Evolutionary conservation across 1,284 basidiomycete genomes (phyloP).

Genomic region (Coniferiporia weirii): DNA sequence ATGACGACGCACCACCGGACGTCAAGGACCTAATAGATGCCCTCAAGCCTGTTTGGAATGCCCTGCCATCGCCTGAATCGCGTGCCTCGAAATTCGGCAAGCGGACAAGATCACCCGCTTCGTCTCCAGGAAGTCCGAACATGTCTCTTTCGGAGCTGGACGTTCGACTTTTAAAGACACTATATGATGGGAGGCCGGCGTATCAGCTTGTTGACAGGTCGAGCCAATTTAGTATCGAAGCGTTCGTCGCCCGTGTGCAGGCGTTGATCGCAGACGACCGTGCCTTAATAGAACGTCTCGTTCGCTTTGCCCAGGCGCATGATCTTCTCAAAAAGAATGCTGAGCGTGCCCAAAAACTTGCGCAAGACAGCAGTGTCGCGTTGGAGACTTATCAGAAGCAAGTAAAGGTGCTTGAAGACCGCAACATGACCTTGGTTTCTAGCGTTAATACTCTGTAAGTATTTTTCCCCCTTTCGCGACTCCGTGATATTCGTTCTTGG

Average conservation of each 20-base stretch:
- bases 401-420: constrained; percentile 72
- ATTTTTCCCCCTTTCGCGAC: constrained; percentile 3
- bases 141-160: constrained; percentile 72
- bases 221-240: constrained; percentile 59
- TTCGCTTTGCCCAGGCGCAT: constrained; percentile 81
- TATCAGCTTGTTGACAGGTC: constrained; percentile 34
- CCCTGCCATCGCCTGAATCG: constrained; percentile 74
- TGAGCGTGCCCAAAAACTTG: constrained; percentile 82
- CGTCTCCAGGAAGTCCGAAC: constrained; percentile 37
- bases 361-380: constrained; percentile 69
- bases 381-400: constrained; percentile 88
- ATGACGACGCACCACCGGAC: constrained; percentile 38
- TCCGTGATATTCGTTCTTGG: neutral
- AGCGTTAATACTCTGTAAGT: constrained; percentile 55
- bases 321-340: constrained; percentile 88
- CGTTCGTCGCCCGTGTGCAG: constrained; percentile 70
- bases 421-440: constrained; percentile 49
- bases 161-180: constrained; percentile 67
- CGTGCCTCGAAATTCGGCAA: constrained; percentile 60
- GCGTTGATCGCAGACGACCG: constrained; percentile 78
- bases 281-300: constrained; percentile 73
- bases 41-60: constrained; percentile 71
- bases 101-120: constrained; percentile 36
- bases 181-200: constrained; percentile 50
- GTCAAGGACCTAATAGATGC: constrained; percentile 53